phyloP scores from a whole-genome alignment of 345 rosid species.

The Populus nigra region DNA sequence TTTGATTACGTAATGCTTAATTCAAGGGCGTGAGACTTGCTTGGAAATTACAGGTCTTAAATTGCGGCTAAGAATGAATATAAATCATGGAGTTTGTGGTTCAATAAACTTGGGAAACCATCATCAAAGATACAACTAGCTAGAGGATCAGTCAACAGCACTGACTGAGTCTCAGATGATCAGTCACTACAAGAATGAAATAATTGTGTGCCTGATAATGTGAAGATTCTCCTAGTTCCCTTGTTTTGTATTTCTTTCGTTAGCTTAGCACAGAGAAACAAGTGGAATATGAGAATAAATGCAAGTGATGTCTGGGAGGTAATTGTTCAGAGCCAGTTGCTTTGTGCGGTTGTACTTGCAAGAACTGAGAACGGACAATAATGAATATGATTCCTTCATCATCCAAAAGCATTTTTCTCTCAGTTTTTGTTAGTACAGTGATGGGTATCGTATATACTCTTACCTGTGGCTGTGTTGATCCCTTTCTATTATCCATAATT shows the following conservation, averaged over 20 bases:
- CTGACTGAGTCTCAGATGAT: background rate
- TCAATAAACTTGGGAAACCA: background rate
- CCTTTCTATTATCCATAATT: background rate
- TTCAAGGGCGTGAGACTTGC: background rate
- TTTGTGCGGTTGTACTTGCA: background rate
- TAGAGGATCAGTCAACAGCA: background rate
- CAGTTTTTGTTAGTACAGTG: background rate
- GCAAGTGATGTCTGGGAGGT: background rate
- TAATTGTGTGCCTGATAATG: background rate
- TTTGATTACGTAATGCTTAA: background rate
- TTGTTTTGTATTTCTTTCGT: background rate
- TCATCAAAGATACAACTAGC: background rate
- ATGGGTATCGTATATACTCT: background rate
- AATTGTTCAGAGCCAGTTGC: background rate
- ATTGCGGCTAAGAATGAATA: background rate
- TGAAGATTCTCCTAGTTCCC: background rate
- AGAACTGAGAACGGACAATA: background rate
- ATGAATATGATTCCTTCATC: conserved; percentile 12
- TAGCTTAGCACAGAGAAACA: background rate
- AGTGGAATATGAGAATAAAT: background rate
- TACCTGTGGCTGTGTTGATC: background rate
- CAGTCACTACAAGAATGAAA: background rate
- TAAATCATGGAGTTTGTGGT: background rate
- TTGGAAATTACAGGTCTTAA: background rate
- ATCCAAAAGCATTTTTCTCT: background rate